Evolutionary conservation across 129 eudicot genomes (phyloP), one percentile per base, ranked within the genome.

Genomic region (Scalesia atractyloides): DNA sequence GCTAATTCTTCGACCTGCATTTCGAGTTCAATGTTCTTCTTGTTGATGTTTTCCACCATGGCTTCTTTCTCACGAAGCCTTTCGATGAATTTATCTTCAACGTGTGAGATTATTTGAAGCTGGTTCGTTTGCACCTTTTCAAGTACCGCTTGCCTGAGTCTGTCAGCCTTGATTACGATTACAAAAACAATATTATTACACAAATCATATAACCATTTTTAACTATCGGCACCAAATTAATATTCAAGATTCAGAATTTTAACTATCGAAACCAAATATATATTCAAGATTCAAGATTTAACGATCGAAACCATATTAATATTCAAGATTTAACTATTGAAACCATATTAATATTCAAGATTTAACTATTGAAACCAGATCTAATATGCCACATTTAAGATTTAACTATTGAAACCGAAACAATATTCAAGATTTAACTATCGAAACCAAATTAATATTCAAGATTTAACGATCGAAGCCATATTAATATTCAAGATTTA

Each of bases 51-150:
- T 43, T 91, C 97, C 52, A 91, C 72, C 66, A 85, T 89, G 7
- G 87, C 72, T 47, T 91, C 91, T 73, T 87, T 91, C 60, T 91
- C 95, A 13, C 89, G 88, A 13, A 87, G 83, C 58, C 85, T 91
- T 33, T 84, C 81, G 8, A 84, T 72, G 46, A 87, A 79, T 17
- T 82, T 87, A 5, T 85, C 91, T 84, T 91, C 97, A 1, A 91
- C 77, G 33, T 70, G 85, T 7, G 97, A 83, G 68, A 91, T 75
- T 54, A 85, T 76, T 17, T 83, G 95, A 44, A 85, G 87, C 43
- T 91, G 97, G 62, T 81, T 85, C 5, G 89, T 74, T 70, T 87
- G 97, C 46, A 87, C 79, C 74, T 87, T 91, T 78, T 87, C 95
- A 9, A 83, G 26, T 24, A 91, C 80, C 50, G 87, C 78, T 70